Percentiles rank a stretch among this genome's conserved stretches.
phyloP scores from a whole-genome alignment of 2,329 filamentous ascomycete species.

The Apiospora saccharicola region DNA sequence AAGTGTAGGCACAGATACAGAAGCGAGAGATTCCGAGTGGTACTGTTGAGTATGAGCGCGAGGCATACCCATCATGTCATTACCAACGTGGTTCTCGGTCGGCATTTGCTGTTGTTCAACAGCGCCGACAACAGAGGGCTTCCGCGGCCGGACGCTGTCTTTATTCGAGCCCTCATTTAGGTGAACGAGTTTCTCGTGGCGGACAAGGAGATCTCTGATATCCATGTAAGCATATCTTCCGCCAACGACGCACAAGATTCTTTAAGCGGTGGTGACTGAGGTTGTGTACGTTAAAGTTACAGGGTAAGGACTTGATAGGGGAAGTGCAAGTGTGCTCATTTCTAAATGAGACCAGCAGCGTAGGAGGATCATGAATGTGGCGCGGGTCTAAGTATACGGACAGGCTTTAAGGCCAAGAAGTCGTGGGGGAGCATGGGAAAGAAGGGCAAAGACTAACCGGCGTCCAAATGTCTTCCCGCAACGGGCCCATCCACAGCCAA shows the following conservation, averaged over 20 bases:
- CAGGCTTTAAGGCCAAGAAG: conserved; percentile 29
- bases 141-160: conserved; percentile 59
- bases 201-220: conserved; percentile 69
- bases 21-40: conserved; percentile 49
- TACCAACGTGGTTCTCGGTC: conserved; percentile 55
- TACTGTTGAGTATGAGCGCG: conserved; percentile 48
- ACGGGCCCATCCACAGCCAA: conserved; percentile 64
- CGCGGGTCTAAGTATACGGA: conserved; percentile 23
- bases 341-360: conserved; percentile 27
- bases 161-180: conserved; percentile 64
- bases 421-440: conserved; percentile 25
- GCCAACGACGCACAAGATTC: conserved; percentile 22
- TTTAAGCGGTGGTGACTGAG: not conserved
- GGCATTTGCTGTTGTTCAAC: conserved; percentile 52
- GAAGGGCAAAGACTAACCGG: conserved; percentile 55
- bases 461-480: conserved; percentile 70
- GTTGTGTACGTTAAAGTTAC: not conserved
- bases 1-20: conserved; percentile 48
- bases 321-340: not conserved
- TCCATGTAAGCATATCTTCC: conserved; percentile 63
- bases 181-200: conserved; percentile 71
- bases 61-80: conserved; percentile 54
- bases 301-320: not conserved
- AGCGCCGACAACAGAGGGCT: conserved; percentile 56
- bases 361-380: conserved; percentile 31